Evolutionary conservation across 176 grass and related monocot genomes (phyloP).

Genomic region (Eleusine indica): DNA sequence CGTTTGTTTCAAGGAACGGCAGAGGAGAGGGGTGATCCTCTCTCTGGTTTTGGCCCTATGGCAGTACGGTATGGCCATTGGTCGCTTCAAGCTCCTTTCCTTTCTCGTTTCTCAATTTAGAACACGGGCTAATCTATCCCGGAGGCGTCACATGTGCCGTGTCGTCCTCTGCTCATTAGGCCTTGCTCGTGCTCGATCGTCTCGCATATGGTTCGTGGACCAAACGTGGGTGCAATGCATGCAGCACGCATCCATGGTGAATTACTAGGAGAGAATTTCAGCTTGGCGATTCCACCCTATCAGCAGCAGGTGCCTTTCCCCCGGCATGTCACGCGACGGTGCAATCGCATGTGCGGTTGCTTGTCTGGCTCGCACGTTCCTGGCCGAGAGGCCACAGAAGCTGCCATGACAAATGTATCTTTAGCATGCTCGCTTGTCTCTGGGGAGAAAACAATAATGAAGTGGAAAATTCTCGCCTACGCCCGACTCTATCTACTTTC

Average conservation of each 20-base stretch:
- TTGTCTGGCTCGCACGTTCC: slow-evolving; percentile 55
- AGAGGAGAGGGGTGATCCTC: background rate
- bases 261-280: background rate
- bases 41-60: background rate
- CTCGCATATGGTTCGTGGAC: background rate
- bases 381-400: background rate
- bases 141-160: slow-evolving; percentile 38
- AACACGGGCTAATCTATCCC: background rate
- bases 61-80: background rate
- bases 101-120: background rate
- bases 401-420: slow-evolving; percentile 5
- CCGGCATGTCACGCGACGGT: slow-evolving; percentile 38
- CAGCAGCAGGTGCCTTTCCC: background rate
- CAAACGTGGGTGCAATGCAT: slow-evolving; percentile 5
- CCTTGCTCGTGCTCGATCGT: too few relatives aligned
- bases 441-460: background rate
- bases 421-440: slow-evolving; percentile 20
- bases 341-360: slow-evolving; percentile 34
- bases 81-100: background rate
- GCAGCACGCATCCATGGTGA: background rate
- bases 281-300: slow-evolving; percentile 14
- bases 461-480: background rate
- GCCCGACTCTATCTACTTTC: background rate
- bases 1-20: slow-evolving; percentile 14
- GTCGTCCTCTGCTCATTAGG: background rate